Conservation (phyloP, 2,329 filamentous ascomycete species). For the Aspergillus fijiensis region DNA sequence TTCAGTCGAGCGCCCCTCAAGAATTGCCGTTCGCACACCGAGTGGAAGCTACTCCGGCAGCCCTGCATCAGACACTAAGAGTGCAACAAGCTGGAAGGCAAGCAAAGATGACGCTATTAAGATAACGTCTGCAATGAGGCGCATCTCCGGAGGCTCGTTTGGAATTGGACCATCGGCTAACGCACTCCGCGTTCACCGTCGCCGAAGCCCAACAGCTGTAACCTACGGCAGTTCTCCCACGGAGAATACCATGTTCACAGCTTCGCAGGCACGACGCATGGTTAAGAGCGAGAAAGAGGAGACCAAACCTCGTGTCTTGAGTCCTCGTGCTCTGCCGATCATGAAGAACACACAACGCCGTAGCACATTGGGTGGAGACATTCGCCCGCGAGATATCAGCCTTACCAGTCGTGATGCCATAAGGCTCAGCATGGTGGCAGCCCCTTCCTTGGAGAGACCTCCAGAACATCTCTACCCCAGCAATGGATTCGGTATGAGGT, state of each 20-base stretch:
- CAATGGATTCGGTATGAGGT: conserved; percentile 27
- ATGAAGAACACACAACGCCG: conserved; percentile 52
- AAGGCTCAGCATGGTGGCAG: conserved; percentile 40
- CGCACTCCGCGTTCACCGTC: conserved; percentile 48
- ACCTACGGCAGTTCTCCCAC: conserved; percentile 54
- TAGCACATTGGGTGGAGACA: conserved; percentile 44
- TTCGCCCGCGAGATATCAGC: conserved; percentile 40
- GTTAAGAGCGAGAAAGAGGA: conserved; percentile 61
- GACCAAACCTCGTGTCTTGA: conserved; percentile 58
- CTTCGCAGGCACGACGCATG: conserved; percentile 66
- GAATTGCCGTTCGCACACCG: conserved; percentile 41
- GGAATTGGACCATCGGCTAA: conserved; percentile 40
- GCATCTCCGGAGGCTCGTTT: conserved; percentile 49
- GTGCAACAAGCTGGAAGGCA: conserved; percentile 42
- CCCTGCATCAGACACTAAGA: conserved; percentile 50
- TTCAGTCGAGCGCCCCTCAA: conserved; percentile 40
- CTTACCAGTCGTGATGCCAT: conserved; percentile 40
- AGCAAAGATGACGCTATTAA: conserved; percentile 53
- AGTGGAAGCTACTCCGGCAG: conserved; percentile 37
- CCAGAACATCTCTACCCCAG: conserved; percentile 31
- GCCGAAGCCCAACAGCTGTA: conserved; percentile 56
- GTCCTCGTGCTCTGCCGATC: conserved; percentile 60
- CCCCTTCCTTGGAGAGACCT: conserved; percentile 34
- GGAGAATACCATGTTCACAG: conserved; percentile 62
- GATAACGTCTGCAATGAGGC: conserved; percentile 58